Evolutionary conservation across 23 red algal genomes (phyloP).

Genomic region (Agarophyton chilense): DNA sequence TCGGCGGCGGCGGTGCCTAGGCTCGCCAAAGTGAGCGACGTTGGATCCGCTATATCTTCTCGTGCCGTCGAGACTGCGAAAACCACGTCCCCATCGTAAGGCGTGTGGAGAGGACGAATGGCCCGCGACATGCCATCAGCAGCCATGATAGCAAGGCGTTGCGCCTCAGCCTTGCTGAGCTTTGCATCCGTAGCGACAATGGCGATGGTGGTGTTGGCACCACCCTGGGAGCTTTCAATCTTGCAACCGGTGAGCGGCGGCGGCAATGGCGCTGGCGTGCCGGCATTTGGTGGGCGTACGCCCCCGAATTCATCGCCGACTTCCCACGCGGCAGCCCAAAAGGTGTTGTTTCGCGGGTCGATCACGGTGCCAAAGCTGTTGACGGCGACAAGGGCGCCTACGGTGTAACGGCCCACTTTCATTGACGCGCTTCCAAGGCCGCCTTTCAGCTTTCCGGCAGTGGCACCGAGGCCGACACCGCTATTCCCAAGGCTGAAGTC

Average conservation of each 20-base stretch:
- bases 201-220: background rate
- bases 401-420: background rate
- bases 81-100: background rate
- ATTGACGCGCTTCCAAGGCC: background rate
- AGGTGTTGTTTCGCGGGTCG: background rate
- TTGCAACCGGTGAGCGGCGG: background rate
- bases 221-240: too few species aligned
- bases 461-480: background rate
- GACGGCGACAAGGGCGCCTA: background rate
- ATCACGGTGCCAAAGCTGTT: background rate
- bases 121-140: background rate
- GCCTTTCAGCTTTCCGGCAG: background rate
- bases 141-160: background rate
- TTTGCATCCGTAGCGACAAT: conserved; percentile 1
- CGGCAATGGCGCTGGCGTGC: background rate
- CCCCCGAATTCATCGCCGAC: background rate
- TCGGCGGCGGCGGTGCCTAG: background rate
- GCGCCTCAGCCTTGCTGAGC: background rate
- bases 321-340: background rate
- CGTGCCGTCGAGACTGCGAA: background rate
- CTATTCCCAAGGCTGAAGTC: background rate
- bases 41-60: background rate
- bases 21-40: too few species aligned
- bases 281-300: background rate
- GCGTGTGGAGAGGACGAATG: background rate